Percentiles rank a stretch among this genome's conserved stretches.
Conservation (phyloP, 345 rosid genomes). For the Aethionema arabicum region DNA sequence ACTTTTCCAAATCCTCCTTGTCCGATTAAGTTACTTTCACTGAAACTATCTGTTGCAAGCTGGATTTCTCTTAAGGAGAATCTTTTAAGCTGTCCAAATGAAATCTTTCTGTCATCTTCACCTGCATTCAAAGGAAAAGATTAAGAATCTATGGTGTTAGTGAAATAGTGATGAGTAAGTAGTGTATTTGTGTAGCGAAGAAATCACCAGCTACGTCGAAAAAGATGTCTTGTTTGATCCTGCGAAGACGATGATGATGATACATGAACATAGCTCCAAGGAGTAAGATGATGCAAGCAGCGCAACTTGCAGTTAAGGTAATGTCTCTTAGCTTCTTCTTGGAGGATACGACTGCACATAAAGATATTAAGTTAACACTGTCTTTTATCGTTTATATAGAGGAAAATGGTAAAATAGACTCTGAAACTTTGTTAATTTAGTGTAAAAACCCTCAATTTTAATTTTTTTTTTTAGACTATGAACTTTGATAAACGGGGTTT, state of each 20-base stretch:
- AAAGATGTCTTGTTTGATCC: slow-evolving; percentile 48
- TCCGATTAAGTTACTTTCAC: slow-evolving; percentile 72
- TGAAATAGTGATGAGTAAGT: slow-evolving; percentile 7
- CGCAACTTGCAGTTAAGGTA: slow-evolving; percentile 53
- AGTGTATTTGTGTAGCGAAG: too few relatives aligned
- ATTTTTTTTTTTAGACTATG: too few relatives aligned
- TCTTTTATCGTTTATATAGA: background rate
- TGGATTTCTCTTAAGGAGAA: slow-evolving; percentile 80
- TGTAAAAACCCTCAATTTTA: too few relatives aligned
- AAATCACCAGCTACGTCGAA: slow-evolving; percentile 73
- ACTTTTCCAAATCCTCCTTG: slow-evolving; percentile 97
- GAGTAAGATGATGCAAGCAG: slow-evolving; percentile 48
- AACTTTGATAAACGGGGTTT: too few relatives aligned
- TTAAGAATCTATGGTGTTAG: background rate
- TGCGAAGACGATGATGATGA: slow-evolving; percentile 47
- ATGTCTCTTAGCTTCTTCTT: slow-evolving; percentile 59
- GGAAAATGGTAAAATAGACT: background rate
- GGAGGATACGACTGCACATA: slow-evolving; percentile 52
- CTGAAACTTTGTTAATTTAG: too few relatives aligned
- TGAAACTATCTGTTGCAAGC: slow-evolving; percentile 80
- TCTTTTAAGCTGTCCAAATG: slow-evolving; percentile 67
- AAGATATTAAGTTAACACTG: background rate
- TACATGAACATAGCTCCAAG: slow-evolving; percentile 51
- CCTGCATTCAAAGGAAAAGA: slow-evolving; percentile 40
- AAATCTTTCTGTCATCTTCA: slow-evolving; percentile 66